Evolutionary conservation across 768 basidiomycete genomes (phyloP).

Genomic region (Cubamyces lactineus): DNA sequence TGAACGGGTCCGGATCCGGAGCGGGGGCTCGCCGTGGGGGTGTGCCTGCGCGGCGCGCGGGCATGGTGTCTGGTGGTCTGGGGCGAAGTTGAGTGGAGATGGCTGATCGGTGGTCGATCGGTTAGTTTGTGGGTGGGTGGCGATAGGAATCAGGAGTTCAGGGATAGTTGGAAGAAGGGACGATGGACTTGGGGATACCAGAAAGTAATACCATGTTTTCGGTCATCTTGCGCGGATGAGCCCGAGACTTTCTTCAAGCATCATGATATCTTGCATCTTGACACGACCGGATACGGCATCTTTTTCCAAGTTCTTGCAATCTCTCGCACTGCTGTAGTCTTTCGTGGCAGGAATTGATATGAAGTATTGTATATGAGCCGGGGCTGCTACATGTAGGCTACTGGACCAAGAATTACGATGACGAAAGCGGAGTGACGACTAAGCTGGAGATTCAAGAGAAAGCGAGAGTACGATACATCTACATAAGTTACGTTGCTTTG

Average conservation of each 20-base stretch:
- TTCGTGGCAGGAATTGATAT: neutral
- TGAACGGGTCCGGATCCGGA: neutral
- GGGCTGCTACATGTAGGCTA: conserved; percentile 16
- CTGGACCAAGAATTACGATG: no score
- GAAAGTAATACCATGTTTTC: conserved; percentile 6
- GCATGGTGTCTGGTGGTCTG: conserved; percentile 21
- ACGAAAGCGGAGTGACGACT: neutral
- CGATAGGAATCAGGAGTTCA: no score
- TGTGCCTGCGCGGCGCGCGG: conserved; percentile 21
- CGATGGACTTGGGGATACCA: neutral
- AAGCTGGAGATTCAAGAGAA: neutral
- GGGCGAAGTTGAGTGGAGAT: conserved; percentile 13
- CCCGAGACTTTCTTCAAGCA: neutral
- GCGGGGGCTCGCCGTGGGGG: conserved; percentile 12
- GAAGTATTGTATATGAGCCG: conserved; percentile 12
- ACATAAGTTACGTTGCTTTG: neutral
- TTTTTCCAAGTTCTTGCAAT: neutral
- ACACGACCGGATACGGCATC: neutral
- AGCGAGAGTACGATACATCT: neutral
- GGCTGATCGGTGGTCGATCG: neutral
- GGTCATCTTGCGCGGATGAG: neutral
- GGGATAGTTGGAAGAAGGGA: neutral
- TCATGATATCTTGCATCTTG: neutral
- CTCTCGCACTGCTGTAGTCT: conserved; percentile 6
- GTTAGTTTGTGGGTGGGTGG: no score